Conservation (phyloP, 768 basidiomycete genomes). For the Pleurotus ostreatus region DNA sequence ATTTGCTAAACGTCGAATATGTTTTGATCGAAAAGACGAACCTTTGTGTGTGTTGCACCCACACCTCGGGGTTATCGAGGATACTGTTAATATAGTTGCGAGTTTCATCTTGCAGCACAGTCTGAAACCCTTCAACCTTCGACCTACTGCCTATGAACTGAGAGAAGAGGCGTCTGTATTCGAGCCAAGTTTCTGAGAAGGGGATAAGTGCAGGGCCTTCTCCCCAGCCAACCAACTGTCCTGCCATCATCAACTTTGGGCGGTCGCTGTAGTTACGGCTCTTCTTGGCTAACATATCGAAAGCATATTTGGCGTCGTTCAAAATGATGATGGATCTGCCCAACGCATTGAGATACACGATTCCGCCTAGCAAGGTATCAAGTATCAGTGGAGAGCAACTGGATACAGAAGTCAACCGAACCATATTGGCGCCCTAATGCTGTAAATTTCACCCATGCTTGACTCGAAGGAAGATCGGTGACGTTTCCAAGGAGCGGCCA, state of each 20-base stretch:
- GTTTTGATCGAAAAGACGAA: neutral
- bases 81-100: neutral
- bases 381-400: neutral
- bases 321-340: neutral
- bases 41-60: neutral
- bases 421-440: neutral
- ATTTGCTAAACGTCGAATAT: neutral
- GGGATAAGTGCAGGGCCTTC: neutral
- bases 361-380: neutral
- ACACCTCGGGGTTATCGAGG: neutral
- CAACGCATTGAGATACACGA: neutral
- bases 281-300: neutral
- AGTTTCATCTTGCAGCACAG: neutral
- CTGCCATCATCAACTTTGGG: neutral
- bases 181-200: neutral
- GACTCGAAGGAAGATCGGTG: neutral
- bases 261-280: neutral
- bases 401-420: neutral
- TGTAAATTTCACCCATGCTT: neutral
- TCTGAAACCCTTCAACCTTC: neutral
- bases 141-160: neutral
- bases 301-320: neutral
- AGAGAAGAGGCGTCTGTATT: neutral
- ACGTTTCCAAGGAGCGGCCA: neutral
- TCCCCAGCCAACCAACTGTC: neutral